phyloP scores from a whole-genome alignment of 345 rosid species.

The Eucalyptus brandiana region DNA sequence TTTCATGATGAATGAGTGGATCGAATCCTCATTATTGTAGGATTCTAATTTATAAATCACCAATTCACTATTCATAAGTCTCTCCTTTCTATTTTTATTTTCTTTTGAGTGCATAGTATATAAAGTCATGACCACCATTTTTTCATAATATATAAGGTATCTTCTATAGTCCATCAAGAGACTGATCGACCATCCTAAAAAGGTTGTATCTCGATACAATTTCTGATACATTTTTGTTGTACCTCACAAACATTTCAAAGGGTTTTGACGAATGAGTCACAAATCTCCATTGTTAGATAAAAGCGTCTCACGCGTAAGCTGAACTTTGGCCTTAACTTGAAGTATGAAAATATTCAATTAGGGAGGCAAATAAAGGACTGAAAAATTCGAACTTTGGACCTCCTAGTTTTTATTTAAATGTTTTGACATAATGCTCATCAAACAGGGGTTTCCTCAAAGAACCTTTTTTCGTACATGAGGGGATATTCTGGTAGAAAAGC shows the following conservation, averaged over 20 bases:
- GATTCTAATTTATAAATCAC: neutral
- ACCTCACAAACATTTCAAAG: neutral
- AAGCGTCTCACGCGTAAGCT: accelerated
- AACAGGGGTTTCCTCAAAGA: neutral
- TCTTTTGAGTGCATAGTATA: neutral
- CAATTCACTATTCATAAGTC: neutral
- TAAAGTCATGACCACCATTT: neutral
- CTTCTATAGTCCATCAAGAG: neutral
- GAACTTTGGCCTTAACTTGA: too few species aligned
- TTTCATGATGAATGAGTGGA: neutral
- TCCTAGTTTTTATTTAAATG: too few species aligned
- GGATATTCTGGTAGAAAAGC: neutral
- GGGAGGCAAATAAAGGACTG: too few species aligned
- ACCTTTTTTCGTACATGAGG: neutral
- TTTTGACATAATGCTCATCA: neutral
- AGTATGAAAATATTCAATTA: too few species aligned
- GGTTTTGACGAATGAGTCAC: neutral
- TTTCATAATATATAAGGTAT: neutral
- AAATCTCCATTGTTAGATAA: neutral
- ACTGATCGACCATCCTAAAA: accelerated
- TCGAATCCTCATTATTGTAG: neutral
- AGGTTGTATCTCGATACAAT: neutral
- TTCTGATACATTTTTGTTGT: neutral
- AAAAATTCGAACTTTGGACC: accelerated
- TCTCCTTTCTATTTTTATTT: neutral